These are phyloP conservation scores for Jacaranda copaia DNA, from an alignment of 257 asterid species.

Conservation along the genomic window DNA sequence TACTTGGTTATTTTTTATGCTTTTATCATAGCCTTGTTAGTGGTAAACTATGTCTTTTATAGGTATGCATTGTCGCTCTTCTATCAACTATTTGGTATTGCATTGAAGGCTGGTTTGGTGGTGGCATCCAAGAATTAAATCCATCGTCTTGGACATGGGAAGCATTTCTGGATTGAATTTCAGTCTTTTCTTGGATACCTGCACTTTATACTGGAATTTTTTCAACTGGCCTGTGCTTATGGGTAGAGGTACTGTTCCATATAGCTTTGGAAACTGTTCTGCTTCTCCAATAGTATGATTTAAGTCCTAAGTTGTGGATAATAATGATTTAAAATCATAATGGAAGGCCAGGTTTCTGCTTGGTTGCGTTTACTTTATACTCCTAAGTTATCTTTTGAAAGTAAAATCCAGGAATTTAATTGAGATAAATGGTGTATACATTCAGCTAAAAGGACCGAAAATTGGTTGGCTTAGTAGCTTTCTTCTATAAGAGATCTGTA, in stretches of 20 bases:
- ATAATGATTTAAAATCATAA: neutral
- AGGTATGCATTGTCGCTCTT: constrained; percentile 75
- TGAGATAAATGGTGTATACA: neutral
- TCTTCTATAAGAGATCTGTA: neutral
- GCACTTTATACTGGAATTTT: constrained; percentile 82
- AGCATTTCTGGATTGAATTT: constrained; percentile 43
- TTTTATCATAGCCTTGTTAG: constrained; percentile 16
- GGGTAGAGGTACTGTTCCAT: constrained; percentile 69
- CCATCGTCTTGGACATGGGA: constrained; percentile 59
- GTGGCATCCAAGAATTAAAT: constrained; percentile 46
- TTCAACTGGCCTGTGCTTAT: constrained; percentile 77
- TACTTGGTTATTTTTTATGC: constrained; percentile 16
- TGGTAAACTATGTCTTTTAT: constrained; percentile 25
- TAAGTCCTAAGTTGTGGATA: neutral
- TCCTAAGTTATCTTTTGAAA: neutral
- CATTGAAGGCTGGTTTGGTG: constrained; percentile 51
- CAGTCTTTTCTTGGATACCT: constrained; percentile 81
- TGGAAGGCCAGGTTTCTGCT: neutral
- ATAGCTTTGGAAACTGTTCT: neutral
- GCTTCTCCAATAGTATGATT: neutral
- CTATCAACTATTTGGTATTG: constrained; percentile 68
- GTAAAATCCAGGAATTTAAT: neutral
- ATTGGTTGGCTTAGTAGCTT: neutral
- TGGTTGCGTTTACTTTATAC: neutral
- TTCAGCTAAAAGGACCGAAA: too few species aligned